Evolutionary conservation across 179 eudicot species (phyloP).

Genomic region (Actinidia arguta): DNA sequence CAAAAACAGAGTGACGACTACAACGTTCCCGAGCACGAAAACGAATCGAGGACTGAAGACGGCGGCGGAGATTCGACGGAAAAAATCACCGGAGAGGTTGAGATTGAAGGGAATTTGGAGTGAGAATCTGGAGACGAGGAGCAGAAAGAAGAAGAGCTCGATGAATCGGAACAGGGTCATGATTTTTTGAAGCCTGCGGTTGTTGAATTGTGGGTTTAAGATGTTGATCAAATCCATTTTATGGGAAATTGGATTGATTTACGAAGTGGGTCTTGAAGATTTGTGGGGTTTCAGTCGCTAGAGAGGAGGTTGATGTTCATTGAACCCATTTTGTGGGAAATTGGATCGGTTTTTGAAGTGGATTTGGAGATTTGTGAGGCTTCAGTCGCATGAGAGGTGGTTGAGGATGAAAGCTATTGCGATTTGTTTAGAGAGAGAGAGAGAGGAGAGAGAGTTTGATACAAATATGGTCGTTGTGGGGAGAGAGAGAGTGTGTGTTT

Average conservation of each 20-base stretch:
- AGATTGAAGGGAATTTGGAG: constrained; percentile 44
- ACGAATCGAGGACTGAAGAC: constrained; percentile 61
- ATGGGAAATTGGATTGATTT: not conserved
- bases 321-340: constrained; percentile 51
- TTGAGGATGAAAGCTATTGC: constrained; percentile 2
- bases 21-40: constrained; percentile 75
- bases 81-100: constrained; percentile 42
- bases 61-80: constrained; percentile 37
- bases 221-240: constrained; percentile 60
- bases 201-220: constrained; percentile 53
- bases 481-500: not conserved
- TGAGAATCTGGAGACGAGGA: constrained; percentile 53
- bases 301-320: not conserved
- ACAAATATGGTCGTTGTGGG: not conserved
- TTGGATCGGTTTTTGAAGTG: constrained; percentile 4
- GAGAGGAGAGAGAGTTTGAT: not conserved
- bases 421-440: not conserved
- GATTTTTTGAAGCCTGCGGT: constrained; percentile 48
- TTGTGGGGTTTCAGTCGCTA: constrained; percentile 6
- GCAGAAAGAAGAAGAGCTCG: constrained; percentile 56
- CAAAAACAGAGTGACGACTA: constrained; percentile 61
- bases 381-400: constrained; percentile 22
- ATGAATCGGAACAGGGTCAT: constrained; percentile 61
- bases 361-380: not conserved
- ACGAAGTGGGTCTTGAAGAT: not conserved